A percentile compares a stretch with the other conserved stretches of the same genome.
Evolutionary conservation across 495 filamentous ascomycete genomes (phyloP).

Genomic region (Xylaria curta): DNA sequence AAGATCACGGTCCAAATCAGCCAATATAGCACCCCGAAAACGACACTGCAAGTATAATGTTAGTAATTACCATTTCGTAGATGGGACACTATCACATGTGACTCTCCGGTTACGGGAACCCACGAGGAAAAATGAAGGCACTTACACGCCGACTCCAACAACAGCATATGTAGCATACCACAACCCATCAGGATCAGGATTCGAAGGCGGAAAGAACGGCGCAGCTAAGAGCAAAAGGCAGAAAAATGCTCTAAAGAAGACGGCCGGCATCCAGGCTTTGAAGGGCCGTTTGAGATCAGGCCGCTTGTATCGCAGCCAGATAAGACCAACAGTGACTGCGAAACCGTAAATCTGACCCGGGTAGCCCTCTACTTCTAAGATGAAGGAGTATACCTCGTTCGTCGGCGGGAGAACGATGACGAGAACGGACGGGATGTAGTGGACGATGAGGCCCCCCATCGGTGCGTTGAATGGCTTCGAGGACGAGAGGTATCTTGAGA

Average conservation of each 20-base stretch:
- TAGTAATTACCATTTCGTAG: background rate
- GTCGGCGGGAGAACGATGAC: conserved; percentile 70
- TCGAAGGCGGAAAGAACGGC: conserved; percentile 60
- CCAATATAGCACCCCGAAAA: conserved; percentile 72
- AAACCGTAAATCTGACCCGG: conserved; percentile 67
- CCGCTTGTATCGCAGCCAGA: conserved; percentile 66
- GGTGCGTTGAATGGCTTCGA: conserved; percentile 72
- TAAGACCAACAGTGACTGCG: conserved; percentile 63
- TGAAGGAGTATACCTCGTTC: conserved; percentile 74
- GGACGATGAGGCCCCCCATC: conserved; percentile 68
- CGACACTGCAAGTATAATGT: conserved; percentile 34
- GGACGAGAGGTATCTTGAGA: conserved; percentile 64
- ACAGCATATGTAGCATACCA: conserved; percentile 77
- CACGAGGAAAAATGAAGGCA: conserved; percentile 25
- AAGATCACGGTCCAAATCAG: conserved; percentile 70
- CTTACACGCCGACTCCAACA: conserved; percentile 73
- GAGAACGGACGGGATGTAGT: conserved; percentile 70
- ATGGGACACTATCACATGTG: background rate
- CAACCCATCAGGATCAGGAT: conserved; percentile 62
- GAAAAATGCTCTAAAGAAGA: conserved; percentile 52
- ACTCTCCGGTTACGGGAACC: background rate
- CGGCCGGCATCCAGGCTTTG: conserved; percentile 67
- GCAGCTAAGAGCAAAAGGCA: conserved; percentile 58
- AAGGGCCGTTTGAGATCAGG: conserved; percentile 71
- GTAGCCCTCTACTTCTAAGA: conserved; percentile 75